Evolutionary conservation across 2,329 filamentous ascomycete genomes (phyloP), one percentile per base, ranked within the genome.

Genomic region (Colletotrichum lindemuthianum): DNA sequence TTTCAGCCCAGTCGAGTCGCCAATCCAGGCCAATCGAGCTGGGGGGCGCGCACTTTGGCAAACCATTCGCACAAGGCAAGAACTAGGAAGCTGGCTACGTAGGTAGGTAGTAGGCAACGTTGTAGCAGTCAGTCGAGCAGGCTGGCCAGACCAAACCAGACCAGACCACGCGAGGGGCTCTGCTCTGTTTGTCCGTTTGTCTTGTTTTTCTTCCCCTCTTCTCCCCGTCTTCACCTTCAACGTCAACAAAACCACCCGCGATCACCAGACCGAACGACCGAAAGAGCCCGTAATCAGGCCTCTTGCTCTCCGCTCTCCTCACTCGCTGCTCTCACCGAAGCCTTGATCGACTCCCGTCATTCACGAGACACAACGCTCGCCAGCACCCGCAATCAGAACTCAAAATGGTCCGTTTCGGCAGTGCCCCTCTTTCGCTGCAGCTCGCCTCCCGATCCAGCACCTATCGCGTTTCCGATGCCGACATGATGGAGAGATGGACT

Each of bases 341-440:
- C 37, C 37, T 54, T 40, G 16, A 13, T 59, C 33, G n/a, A 40
- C 6, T 5, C 33, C 34, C 47, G 7, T 34, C 32, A 24, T 32
- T 24, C 36, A 60, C 58, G 24, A 54, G 24, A 48, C 60, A 34
- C 44, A 33, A 24, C 24, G 37, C n/a, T 39, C 34, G 39, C 41
- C 34, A 48, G 40, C 11, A 9, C 54, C 33, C 57, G 33, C 34
- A 50, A 45, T 39, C 57, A 60, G 47, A 41, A 59, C 60, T 47
- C 45, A 52, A 57, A 60, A 67, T 67, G 65, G 65, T 67, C 40
- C 65, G 65, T 67, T 43, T 40, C 44, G 16, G 34, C 36, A 37
- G 47, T 59, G 37, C 54, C 44, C 44, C 59, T 41, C 50, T 7
- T 43, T 40, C 54, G 24, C 24, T 24, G 4, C 24, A 24, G 24